These are phyloP conservation scores for Penicillium sp. DNA, from an alignment of 2,329 filamentous ascomycete genomes.

Conservation along the genomic window DNA sequence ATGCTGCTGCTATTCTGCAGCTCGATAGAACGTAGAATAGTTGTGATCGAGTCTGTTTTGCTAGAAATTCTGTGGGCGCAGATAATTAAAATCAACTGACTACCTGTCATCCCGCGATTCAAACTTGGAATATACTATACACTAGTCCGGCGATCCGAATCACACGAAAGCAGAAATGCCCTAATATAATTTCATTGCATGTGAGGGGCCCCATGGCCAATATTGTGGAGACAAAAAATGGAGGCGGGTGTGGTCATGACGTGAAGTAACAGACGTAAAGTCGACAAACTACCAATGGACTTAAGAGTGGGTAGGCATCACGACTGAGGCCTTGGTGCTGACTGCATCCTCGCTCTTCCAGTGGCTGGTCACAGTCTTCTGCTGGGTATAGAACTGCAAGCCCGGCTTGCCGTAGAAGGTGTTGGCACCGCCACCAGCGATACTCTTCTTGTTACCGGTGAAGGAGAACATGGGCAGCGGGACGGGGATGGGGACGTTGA, in stretches of 20 bases:
- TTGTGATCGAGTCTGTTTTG: neutral
- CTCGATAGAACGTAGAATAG: neutral
- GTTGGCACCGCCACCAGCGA: conserved; percentile 85
- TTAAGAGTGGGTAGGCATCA: conserved; percentile 71
- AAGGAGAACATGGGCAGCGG: conserved; percentile 60
- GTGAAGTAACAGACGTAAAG: neutral
- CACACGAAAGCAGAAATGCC: neutral
- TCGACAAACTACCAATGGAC: neutral
- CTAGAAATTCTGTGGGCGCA: neutral
- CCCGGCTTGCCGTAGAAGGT: conserved; percentile 95
- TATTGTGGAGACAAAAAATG: neutral
- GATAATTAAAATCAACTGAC: neutral
- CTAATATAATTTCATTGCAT: conserved; percentile 5
- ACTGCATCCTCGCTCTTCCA: conserved; percentile 85
- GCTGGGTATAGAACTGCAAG: conserved; percentile 91
- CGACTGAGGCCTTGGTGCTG: conserved; percentile 75
- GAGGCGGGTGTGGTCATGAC: conserved; percentile 5
- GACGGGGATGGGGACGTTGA: conserved; percentile 64
- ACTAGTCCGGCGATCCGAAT: neutral
- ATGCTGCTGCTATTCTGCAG: neutral
- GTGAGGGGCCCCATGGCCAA: neutral
- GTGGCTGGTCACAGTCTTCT: conserved; percentile 92
- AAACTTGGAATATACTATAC: neutral
- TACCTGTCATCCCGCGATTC: neutral
- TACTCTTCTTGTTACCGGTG: conserved; percentile 75